These are phyloP conservation scores for Malus asiatica DNA, from an alignment of 306 rosid species.

Conservation along the genomic window DNA sequence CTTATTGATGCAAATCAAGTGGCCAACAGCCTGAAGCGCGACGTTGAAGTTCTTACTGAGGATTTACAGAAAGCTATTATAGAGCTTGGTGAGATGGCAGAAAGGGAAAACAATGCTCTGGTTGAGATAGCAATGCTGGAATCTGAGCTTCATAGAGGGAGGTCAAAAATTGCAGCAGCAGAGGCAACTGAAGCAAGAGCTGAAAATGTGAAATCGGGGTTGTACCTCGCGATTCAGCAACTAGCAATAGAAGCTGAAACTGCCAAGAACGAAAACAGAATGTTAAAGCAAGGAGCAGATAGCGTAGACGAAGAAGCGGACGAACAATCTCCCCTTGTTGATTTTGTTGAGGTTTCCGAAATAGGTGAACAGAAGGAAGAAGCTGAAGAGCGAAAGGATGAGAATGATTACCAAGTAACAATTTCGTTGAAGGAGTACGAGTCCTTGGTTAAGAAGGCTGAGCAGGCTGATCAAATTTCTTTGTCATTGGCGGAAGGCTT, in stretches of 20 bases:
- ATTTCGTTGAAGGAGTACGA: constrained; percentile 26
- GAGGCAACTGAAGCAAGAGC: constrained; percentile 34
- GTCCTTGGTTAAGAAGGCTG: constrained; percentile 19
- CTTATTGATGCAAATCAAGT: constrained; percentile 31
- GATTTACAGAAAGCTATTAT: constrained; percentile 33
- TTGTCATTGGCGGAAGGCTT: constrained; percentile 8
- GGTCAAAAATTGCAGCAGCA: constrained; percentile 22
- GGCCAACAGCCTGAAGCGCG: constrained; percentile 22
- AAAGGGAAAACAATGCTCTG: constrained; percentile 29
- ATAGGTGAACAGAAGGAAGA: constrained; percentile 7
- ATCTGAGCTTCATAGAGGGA: constrained; percentile 45
- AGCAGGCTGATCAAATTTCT: constrained; percentile 15
- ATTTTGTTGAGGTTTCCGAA: background rate
- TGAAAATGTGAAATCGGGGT: constrained; percentile 15
- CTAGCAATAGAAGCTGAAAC: constrained; percentile 26
- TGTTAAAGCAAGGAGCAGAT: constrained; percentile 14
- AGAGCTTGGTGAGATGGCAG: constrained; percentile 32
- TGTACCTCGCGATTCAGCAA: constrained; percentile 28
- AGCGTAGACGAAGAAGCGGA: constrained; percentile 19
- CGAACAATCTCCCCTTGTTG: background rate
- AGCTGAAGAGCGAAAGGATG: constrained; percentile 17
- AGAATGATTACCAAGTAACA: constrained; percentile 16
- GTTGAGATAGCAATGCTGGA: constrained; percentile 50
- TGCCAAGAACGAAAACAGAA: constrained; percentile 24
- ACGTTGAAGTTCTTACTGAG: constrained; percentile 27